Conservation (phyloP, 164 flowering plant genomes). For the Dillenia suffruticosa region DNA sequence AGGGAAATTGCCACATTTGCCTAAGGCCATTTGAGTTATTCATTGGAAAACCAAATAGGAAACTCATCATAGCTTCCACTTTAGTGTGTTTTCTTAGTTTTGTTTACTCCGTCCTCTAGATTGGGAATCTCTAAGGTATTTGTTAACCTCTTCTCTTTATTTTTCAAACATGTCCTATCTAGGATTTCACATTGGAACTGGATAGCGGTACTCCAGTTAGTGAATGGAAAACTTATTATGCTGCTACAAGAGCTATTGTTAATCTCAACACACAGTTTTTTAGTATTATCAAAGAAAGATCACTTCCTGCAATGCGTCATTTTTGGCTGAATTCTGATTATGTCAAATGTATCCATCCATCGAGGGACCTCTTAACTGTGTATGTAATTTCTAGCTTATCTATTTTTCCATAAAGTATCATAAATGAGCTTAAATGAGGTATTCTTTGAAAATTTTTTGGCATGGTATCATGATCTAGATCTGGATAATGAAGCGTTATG, state of each 20-base stretch:
- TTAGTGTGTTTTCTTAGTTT: too few species aligned
- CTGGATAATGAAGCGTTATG: too few species aligned
- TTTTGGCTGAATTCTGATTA: constrained; percentile 95
- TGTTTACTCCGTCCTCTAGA: too few species aligned
- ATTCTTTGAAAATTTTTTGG: too few species aligned
- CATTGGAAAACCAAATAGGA: too few species aligned
- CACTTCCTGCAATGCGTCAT: constrained; percentile 67
- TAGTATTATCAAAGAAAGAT: constrained; percentile 72
- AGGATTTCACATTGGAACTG: constrained; percentile 97
- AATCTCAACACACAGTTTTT: constrained; percentile 74
- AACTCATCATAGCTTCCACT: too few species aligned
- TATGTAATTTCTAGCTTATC: constrained; percentile 20
- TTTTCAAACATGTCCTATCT: constrained; percentile 7
- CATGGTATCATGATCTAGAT: too few species aligned
- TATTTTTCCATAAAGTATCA: too few species aligned
- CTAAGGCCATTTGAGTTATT: too few species aligned
- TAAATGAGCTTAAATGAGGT: too few species aligned
- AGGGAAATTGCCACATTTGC: too few species aligned
- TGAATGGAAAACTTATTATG: constrained; percentile 99
- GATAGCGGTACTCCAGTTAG: constrained; percentile 65
- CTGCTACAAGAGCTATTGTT: constrained; percentile 87
- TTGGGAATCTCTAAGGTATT: too few species aligned
- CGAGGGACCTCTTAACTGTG: constrained; percentile 88
- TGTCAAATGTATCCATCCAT: constrained; percentile 85
- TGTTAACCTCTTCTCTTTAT: background rate